A percentile compares a stretch with the other conserved stretches of the same genome.
phyloP scores from a whole-genome alignment of 805 yeast species.

The Pichia kluyveri region DNA sequence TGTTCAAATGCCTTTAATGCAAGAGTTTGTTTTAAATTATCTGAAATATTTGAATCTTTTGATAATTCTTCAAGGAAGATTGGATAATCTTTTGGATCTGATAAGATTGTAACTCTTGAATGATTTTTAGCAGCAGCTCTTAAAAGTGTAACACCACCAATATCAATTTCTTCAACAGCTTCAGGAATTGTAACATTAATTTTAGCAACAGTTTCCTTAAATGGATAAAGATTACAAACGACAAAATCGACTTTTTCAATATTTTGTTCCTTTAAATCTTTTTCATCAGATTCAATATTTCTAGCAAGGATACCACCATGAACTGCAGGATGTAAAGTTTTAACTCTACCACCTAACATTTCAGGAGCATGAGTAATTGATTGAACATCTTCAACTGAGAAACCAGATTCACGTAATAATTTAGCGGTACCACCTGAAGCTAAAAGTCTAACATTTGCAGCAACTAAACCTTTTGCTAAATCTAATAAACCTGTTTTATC shows the following conservation, averaged over 20 bases:
- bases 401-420: constrained; percentile 92
- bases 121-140: constrained; percentile 99
- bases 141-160: constrained; percentile 94
- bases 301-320: constrained; percentile 97
- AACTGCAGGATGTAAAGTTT: constrained; percentile 97
- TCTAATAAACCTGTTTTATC: constrained; percentile 96
- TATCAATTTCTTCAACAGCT: constrained; percentile 97
- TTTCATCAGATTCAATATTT: constrained; percentile 82
- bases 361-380: constrained; percentile 97
- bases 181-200: constrained; percentile 92
- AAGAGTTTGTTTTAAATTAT: constrained; percentile 65
- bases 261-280: constrained; percentile 79
- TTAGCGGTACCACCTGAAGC: constrained; percentile 98
- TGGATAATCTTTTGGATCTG: constrained; percentile 92
- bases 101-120: constrained; percentile 86
- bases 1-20: constrained; percentile 97
- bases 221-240: constrained; percentile 96
- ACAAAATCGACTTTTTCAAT: constrained; percentile 95
- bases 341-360: constrained; percentile 97
- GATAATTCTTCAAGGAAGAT: constrained; percentile 72
- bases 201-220: constrained; percentile 94
- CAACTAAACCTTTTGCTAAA: constrained; percentile 88
- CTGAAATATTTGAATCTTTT: constrained; percentile 53
- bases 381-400: constrained; percentile 94
- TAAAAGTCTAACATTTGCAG: constrained; percentile 80